Base-by-base conservation (phyloP, 2,329 filamentous ascomycete species). In the Simplicillium aogashimaense region DNA sequence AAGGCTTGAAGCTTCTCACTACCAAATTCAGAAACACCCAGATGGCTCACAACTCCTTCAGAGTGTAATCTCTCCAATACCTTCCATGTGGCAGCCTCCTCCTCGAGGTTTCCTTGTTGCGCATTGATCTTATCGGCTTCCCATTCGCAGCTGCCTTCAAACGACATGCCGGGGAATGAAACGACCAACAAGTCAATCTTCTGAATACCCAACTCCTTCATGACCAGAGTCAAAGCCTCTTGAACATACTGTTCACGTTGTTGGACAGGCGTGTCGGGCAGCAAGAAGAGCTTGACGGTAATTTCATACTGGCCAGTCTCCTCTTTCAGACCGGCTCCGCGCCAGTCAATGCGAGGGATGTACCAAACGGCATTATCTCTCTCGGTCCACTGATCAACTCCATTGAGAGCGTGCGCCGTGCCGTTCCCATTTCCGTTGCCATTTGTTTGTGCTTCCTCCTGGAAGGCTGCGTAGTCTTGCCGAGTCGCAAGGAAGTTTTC, bases 241-340 rank as follows among this genome's bases (percentile, higher is more conserved):
- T 74, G 65, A 8, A 85, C 83, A 56, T 95, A 82, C 40, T 70
- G 67, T 49, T 75, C 76, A 44, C 90, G 78, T 47, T 78, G 65
- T 14, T 72, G 70, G 2, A 76, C 65, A 9, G 81, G 71, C 39
- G 86, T 76, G 14, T 75, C 76, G 2, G 87, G 83, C 20, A 97
- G 73, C 61, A 92, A 94, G 69, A 98, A 98, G 16, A 98, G 66
- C 64, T 98, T 98, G 45, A 92, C 82, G 1, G 90, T 95, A 54
- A 95, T 88, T 56, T 95, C 88, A 66, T 98, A 98, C 50, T 88
- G 81, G 43, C 75, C 70, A 18, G 83, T 71, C 50, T 94, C 88
- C 56, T 98, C 92, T 28, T 78, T 71, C 35, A 98, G 68, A 0
- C 83, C 83, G 4, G 77, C 78, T 25, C 74, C 65, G 11, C 76